These are phyloP conservation scores for Lactarius quietus DNA, from an alignment of 768 basidiomycete species.

Conservation along the genomic window DNA sequence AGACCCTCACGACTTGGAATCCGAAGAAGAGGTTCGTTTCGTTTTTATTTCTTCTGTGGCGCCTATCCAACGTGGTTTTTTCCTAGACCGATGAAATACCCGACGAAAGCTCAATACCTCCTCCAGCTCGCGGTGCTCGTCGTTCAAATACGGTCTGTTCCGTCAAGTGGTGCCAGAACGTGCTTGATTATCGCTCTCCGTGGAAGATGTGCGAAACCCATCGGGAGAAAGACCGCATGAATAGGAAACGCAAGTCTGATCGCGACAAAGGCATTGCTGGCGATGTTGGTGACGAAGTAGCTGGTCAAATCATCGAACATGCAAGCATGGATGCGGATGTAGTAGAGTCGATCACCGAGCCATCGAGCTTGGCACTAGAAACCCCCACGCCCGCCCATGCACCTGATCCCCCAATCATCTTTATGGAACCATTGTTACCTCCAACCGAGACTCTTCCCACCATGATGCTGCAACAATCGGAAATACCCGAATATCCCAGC, in stretches of 20 bases:
- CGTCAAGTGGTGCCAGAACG: slow-evolving; percentile 42
- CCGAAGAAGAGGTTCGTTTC: slow-evolving; percentile 18
- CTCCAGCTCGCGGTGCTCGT: slow-evolving; percentile 33
- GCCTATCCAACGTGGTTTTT: background rate
- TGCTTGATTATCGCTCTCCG: slow-evolving; percentile 40
- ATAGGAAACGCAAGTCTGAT: slow-evolving; percentile 32
- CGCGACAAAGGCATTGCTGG: slow-evolving; percentile 25
- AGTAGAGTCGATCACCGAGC: slow-evolving; percentile 1
- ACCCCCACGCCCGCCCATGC: background rate
- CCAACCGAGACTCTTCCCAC: slow-evolving; percentile 1
- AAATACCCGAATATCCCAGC: slow-evolving; percentile 1
- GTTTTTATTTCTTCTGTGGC: background rate
- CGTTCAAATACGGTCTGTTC: slow-evolving; percentile 39
- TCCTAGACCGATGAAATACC: slow-evolving; percentile 14
- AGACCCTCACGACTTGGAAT: slow-evolving; percentile 9
- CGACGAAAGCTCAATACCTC: slow-evolving; percentile 27
- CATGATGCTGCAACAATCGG: background rate
- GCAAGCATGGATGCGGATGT: background rate
- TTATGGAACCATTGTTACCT: slow-evolving; percentile 25
- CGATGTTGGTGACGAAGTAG: slow-evolving; percentile 9
- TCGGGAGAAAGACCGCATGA: slow-evolving; percentile 36
- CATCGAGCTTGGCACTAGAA: background rate
- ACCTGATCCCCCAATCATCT: slow-evolving; percentile 8
- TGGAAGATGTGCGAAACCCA: slow-evolving; percentile 51
- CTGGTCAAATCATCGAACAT: slow-evolving; percentile 3